Conservation (phyloP, 1,139 yeast genomes). For the Groenewaldozyma sp. region DNA sequence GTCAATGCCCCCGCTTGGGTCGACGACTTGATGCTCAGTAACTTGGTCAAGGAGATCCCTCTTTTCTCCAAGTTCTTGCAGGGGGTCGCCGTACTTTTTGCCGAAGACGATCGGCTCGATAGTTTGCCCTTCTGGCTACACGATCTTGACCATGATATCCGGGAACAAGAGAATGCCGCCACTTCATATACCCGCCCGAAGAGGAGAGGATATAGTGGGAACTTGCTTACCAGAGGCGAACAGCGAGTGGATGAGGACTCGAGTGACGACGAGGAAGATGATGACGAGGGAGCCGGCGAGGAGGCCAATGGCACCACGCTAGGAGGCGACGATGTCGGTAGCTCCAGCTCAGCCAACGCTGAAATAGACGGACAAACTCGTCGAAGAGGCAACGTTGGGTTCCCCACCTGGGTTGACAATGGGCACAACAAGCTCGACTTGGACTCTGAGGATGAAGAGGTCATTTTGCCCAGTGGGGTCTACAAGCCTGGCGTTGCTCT, state of each 20-base stretch:
- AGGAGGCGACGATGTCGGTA: slow-evolving; percentile 6
- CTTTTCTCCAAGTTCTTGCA: slow-evolving; percentile 84
- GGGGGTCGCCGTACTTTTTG: slow-evolving; percentile 78
- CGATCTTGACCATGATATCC: slow-evolving; percentile 74
- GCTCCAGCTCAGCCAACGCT: slow-evolving; percentile 3
- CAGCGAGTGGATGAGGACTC: slow-evolving; percentile 1
- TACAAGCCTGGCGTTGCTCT: slow-evolving; percentile 67
- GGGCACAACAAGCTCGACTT: slow-evolving; percentile 37
- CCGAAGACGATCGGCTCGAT: slow-evolving; percentile 86
- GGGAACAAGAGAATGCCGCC: slow-evolving; percentile 65
- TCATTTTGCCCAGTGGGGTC: slow-evolving; percentile 83
- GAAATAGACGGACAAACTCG: no score
- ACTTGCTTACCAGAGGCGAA: neutral
- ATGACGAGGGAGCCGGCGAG: slow-evolving; percentile 24
- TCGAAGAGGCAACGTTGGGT: slow-evolving; percentile 10
- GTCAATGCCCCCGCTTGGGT: slow-evolving; percentile 50
- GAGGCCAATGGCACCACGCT: slow-evolving; percentile 5
- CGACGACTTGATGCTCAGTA: slow-evolving; percentile 73
- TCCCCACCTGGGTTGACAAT: slow-evolving; percentile 12
- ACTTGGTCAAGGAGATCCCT: slow-evolving; percentile 83
- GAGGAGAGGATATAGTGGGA: slow-evolving; percentile 7
- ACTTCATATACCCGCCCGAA: slow-evolving; percentile 50
- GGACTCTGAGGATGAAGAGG: slow-evolving; percentile 86
- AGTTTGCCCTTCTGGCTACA: slow-evolving; percentile 92
- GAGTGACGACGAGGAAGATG: slow-evolving; percentile 19